Evolutionary conservation across 148 eudicot genomes (phyloP).

Genomic region (Hydrangea macrophylla): DNA sequence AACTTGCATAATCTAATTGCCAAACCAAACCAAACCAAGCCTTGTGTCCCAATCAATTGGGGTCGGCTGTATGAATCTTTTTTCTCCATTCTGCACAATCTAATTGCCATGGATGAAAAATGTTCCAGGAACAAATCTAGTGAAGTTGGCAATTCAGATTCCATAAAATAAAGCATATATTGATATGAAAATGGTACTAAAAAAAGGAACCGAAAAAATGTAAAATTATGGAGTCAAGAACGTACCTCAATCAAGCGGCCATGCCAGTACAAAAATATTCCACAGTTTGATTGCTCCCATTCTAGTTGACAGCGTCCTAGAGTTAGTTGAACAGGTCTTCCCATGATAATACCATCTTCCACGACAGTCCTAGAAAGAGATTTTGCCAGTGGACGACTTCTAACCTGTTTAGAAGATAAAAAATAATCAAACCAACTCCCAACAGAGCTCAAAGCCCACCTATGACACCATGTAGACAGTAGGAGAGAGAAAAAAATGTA

Average conservation of each 20-base stretch:
- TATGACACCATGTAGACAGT: not conserved
- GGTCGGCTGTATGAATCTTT: too few relatives aligned
- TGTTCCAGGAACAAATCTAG: not conserved
- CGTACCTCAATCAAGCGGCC: slow-evolving; percentile 76
- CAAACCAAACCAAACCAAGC: too few relatives aligned
- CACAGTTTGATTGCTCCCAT: slow-evolving; percentile 69
- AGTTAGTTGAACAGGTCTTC: slow-evolving; percentile 47
- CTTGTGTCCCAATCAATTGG: too few relatives aligned
- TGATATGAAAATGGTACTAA: not conserved
- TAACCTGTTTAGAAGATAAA: slow-evolving; percentile 40
- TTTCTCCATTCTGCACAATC: too few relatives aligned
- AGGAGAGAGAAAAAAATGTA: not conserved
- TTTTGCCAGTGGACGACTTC: slow-evolving; percentile 63
- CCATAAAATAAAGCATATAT: not conserved
- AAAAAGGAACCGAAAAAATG: not conserved
- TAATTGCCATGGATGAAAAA: not conserved
- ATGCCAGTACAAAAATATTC: slow-evolving; percentile 81
- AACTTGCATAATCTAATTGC: not conserved
- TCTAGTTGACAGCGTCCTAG: slow-evolving; percentile 64
- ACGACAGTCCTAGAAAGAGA: slow-evolving; percentile 45
- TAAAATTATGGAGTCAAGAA: not conserved
- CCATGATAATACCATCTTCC: slow-evolving; percentile 40
- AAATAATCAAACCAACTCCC: not conserved
- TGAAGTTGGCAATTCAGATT: not conserved
- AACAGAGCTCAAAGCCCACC: not conserved